A percentile compares a stretch with the other conserved stretches of the same genome.
Conservation (phyloP, 2,329 filamentous ascomycete species). For the Cladosporium oxysporum region DNA sequence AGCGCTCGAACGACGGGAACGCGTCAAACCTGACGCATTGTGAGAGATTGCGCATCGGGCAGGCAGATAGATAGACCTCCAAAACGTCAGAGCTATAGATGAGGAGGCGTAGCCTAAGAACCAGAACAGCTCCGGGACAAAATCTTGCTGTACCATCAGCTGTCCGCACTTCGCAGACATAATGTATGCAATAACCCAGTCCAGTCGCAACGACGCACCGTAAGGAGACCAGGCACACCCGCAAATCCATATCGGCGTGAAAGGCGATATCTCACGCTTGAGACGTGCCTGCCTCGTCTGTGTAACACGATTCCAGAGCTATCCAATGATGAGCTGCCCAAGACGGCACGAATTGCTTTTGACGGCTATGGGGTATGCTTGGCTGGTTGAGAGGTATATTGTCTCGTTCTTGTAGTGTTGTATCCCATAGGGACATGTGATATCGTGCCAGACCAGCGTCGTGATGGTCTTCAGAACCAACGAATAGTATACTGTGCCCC, state of each 20-base stretch:
- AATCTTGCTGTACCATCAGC: background rate
- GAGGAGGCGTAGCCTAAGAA: background rate
- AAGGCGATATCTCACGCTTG: too few relatives aligned
- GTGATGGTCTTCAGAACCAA: background rate
- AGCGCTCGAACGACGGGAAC: background rate
- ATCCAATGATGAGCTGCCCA: background rate
- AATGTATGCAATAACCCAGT: background rate
- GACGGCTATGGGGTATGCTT: background rate
- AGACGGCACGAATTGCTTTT: background rate
- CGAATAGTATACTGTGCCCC: background rate
- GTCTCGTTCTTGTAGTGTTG: background rate
- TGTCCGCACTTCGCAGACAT: background rate
- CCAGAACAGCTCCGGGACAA: background rate
- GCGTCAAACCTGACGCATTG: background rate
- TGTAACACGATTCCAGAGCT: background rate
- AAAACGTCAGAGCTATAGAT: background rate
- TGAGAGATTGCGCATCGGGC: background rate
- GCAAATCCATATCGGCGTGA: background rate
- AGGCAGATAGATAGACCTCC: background rate
- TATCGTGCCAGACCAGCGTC: background rate
- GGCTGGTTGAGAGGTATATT: background rate
- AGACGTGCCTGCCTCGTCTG: background rate
- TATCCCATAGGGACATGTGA: background rate
- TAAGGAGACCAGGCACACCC: background rate
- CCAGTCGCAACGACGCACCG: too few relatives aligned